Evolutionary conservation across 208 protist species (phyloP).

Genomic region (Crithidia bombi): DNA sequence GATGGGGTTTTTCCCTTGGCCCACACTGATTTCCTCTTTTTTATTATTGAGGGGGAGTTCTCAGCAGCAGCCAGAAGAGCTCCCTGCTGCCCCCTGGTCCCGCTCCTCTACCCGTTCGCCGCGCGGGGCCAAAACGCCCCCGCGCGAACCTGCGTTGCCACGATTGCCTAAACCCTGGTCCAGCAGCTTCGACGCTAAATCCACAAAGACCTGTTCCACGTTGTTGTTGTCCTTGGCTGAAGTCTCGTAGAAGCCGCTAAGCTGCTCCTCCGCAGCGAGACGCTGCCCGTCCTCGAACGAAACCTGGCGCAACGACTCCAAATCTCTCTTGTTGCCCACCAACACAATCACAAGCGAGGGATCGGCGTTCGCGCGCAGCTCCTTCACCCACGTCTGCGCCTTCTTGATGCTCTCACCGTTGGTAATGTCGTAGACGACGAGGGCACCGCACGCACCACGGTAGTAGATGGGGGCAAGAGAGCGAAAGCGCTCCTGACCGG

Average conservation of each 20-base stretch:
- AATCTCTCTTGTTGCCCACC: constrained; percentile 97
- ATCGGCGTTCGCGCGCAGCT: constrained; percentile 92
- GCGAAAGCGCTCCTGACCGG: constrained; percentile 92
- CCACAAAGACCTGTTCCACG: constrained; percentile 86
- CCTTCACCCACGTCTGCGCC: constrained; percentile 97
- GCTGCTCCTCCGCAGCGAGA: constrained; percentile 71
- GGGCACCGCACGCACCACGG: constrained; percentile 86
- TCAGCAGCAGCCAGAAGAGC: constrained; percentile 45
- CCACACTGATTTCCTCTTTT: no score
- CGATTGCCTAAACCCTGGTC: constrained; percentile 77
- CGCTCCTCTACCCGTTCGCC: constrained; percentile 32
- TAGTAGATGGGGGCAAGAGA: constrained; percentile 94
- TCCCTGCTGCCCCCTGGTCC: constrained; percentile 19
- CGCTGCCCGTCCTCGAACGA: constrained; percentile 69
- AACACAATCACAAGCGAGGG: constrained; percentile 93
- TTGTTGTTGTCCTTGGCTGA: constrained; percentile 89
- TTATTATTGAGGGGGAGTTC: no score
- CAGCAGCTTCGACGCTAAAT: constrained; percentile 93
- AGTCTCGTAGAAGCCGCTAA: constrained; percentile 84
- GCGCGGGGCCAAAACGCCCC: constrained; percentile 32
- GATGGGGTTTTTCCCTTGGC: no score
- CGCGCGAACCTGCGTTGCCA: constrained; percentile 18
- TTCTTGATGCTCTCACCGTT: constrained; percentile 93
- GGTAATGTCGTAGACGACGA: constrained; percentile 99
- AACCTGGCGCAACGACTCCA: constrained; percentile 89